phyloP scores from a whole-genome alignment of 2,329 filamentous ascomycete species.

The Microthyrium microscopicum region DNA sequence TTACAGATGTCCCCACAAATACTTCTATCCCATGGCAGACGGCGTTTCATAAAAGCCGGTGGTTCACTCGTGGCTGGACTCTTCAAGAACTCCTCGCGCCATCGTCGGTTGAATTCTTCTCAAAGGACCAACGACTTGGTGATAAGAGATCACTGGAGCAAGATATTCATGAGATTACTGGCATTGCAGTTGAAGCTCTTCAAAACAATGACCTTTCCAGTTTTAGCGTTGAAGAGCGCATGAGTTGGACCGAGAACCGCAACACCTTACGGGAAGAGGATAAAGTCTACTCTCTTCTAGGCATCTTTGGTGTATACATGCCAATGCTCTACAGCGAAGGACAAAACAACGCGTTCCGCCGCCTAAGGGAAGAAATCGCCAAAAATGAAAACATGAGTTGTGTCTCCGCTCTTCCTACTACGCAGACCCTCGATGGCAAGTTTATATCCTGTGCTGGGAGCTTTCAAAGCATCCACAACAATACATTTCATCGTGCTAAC shows the following conservation, averaged over 20 bases:
- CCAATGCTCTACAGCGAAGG: conserved; percentile 10
- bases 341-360: conserved; percentile 8
- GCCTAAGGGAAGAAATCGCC: conserved; percentile 10
- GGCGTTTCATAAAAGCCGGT: conserved; percentile 8
- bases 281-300: conserved; percentile 16
- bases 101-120: conserved; percentile 8
- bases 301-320: conserved; percentile 15
- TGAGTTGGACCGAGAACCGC: conserved; percentile 16
- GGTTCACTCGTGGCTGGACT: conserved; percentile 9
- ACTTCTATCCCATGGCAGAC: conserved; percentile 2
- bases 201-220: conserved; percentile 8
- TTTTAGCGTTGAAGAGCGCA: conserved; percentile 12
- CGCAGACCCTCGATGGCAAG: too few species aligned
- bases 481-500: too few species aligned
- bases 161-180: conserved; percentile 9
- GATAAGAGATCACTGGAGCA: conserved; percentile 6
- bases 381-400: too few species aligned
- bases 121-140: conserved; percentile 6
- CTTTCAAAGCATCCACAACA: too few species aligned
- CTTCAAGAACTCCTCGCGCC: conserved; percentile 9
- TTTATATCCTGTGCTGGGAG: too few species aligned
- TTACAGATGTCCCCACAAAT: conserved; percentile 6
- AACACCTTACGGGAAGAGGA: conserved; percentile 14
- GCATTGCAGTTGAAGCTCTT: conserved; percentile 7
- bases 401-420: too few species aligned